Percentiles rank a stretch among this genome's conserved stretches.
Evolutionary conservation across 108 stramenopile species (phyloP).

Genomic region (Discostella stelligeroides): DNA sequence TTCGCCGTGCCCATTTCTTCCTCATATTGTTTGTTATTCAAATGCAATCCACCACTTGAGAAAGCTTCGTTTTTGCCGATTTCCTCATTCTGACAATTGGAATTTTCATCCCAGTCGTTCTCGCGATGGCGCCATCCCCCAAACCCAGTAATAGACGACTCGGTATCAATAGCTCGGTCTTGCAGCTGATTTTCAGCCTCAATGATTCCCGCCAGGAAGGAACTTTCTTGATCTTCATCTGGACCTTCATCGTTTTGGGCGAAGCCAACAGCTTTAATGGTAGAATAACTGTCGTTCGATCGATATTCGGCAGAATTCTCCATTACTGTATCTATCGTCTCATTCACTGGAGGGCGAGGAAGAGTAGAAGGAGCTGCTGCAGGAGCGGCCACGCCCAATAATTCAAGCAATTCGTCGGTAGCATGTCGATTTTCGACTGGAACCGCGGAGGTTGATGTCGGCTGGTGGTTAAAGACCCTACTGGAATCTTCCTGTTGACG

Average conservation of each 20-base stretch:
- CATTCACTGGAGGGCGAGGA: not conserved
- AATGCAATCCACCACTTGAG: not conserved
- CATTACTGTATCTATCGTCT: not conserved
- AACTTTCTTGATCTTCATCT: not conserved
- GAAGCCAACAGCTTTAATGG: not conserved
- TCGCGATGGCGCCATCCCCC: not conserved
- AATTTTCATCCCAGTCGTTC: not conserved
- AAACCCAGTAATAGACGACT: not conserved
- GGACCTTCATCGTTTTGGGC: not conserved
- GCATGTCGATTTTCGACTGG: constrained; percentile 2
- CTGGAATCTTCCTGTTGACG: not conserved
- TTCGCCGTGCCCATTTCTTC: not conserved
- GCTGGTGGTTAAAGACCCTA: not conserved
- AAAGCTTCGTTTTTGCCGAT: not conserved
- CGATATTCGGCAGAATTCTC: not conserved
- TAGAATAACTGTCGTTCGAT: not conserved
- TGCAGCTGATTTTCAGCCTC: constrained; percentile 11
- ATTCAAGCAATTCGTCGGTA: constrained; percentile 10
- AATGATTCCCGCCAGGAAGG: constrained; percentile 9
- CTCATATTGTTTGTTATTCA: not conserved
- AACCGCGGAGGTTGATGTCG: not conserved
- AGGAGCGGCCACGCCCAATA: constrained; percentile 3
- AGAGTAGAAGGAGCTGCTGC: not conserved
- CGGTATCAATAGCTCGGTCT: not conserved
- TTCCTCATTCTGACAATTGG: not conserved